These are phyloP conservation scores for Xerocomellus chrysenteron DNA, from an alignment of 768 basidiomycete species.

Conservation along the genomic window DNA sequence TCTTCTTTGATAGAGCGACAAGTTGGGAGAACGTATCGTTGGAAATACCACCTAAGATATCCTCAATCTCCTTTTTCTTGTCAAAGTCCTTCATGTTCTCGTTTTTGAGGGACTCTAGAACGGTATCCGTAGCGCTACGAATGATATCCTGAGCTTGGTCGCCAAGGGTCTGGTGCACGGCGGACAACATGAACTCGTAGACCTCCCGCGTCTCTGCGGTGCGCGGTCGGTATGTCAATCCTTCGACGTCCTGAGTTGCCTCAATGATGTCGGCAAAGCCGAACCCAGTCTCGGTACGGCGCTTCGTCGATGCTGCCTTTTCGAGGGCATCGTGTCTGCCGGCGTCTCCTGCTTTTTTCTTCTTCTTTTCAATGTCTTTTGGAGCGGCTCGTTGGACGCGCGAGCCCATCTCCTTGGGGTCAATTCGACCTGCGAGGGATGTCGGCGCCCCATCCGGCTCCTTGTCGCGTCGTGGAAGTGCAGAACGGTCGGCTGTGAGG, in stretches of 20 bases:
- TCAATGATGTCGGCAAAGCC: conserved; percentile 92
- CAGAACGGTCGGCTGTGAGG: conserved; percentile 84
- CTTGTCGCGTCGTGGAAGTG: conserved; percentile 82
- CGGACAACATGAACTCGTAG: conserved; percentile 85
- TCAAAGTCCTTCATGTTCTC: conserved; percentile 93
- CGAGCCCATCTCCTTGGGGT: conserved; percentile 91
- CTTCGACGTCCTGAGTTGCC: conserved; percentile 91
- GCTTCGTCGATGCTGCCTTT: conserved; percentile 51
- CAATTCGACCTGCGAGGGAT: conserved; percentile 86
- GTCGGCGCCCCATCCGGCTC: conserved; percentile 97
- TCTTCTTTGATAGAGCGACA: conserved; percentile 84
- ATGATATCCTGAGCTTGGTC: conserved; percentile 97
- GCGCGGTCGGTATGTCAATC: conserved; percentile 87
- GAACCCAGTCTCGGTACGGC: conserved; percentile 63
- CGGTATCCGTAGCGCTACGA: conserved; percentile 90
- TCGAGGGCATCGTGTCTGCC: conserved; percentile 54
- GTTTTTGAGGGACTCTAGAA: conserved; percentile 85
- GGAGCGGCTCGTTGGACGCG: conserved; percentile 79
- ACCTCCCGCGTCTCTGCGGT: conserved; percentile 94
- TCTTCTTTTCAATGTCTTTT: conserved; percentile 91
- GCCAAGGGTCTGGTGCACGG: conserved; percentile 80
- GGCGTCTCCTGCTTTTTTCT: conserved; percentile 71
- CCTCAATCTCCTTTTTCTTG: conserved; percentile 93
- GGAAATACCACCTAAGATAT: conserved; percentile 59
- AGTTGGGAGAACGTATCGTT: conserved; percentile 82